Conservation (phyloP, 306 rosid genomes). For the Dryas octopetala region DNA sequence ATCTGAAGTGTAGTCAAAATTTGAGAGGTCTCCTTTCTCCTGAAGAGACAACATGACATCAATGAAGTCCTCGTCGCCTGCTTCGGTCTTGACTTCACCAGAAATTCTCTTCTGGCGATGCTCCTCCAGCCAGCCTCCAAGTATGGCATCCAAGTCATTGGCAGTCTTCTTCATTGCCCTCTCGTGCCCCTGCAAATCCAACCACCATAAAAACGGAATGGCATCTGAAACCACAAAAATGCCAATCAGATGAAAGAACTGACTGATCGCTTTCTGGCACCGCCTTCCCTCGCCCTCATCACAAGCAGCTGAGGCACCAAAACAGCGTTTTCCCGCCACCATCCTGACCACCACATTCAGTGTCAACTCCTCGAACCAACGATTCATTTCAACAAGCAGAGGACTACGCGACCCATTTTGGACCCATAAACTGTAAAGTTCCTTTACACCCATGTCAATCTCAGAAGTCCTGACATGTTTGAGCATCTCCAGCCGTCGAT, state of each 20-base stretch:
- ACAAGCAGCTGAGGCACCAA: slow-evolving; percentile 35
- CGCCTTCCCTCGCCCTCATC: slow-evolving; percentile 33
- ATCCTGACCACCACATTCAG: slow-evolving; percentile 54
- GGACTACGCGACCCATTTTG: slow-evolving; percentile 9
- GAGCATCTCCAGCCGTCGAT: slow-evolving; percentile 47
- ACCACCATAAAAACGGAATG: slow-evolving; percentile 52
- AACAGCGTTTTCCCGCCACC: slow-evolving; percentile 57
- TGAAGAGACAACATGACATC: slow-evolving; percentile 56
- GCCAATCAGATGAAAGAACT: slow-evolving; percentile 50
- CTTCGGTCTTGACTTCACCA: slow-evolving; percentile 13
- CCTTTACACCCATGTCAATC: slow-evolving; percentile 29
- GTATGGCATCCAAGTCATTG: slow-evolving; percentile 45
- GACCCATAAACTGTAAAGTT: slow-evolving; percentile 22
- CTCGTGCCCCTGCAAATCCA: slow-evolving; percentile 55
- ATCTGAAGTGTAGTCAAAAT: slow-evolving; percentile 36
- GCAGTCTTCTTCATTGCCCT: slow-evolving; percentile 66
- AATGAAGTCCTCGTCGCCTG: slow-evolving; percentile 51
- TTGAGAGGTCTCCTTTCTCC: slow-evolving; percentile 35
- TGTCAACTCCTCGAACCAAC: slow-evolving; percentile 46
- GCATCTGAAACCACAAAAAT: slow-evolving; percentile 52
- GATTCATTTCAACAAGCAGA: slow-evolving; percentile 32
- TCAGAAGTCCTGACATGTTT: slow-evolving; percentile 46
- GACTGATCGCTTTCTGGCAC: slow-evolving; percentile 41
- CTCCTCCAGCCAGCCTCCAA: slow-evolving; percentile 51
- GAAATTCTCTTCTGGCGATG: slow-evolving; percentile 40